Evolutionary conservation across 169 alveolate species (phyloP).

Genomic region (Plasmodium inui): DNA sequence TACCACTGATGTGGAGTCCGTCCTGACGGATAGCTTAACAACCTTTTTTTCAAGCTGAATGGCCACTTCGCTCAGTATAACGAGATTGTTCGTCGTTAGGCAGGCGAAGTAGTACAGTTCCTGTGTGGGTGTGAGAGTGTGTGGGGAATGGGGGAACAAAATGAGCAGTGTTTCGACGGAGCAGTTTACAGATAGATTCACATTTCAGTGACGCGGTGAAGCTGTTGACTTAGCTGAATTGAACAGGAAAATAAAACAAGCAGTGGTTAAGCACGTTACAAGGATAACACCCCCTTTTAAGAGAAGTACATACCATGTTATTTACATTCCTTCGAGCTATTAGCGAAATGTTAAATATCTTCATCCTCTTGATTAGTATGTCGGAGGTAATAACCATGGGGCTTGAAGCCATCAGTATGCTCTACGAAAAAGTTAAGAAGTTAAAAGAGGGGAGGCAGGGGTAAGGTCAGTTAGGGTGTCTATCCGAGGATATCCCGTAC

Average conservation of each 20-base stretch:
- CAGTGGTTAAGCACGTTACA: not conserved
- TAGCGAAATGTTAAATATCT: slow-evolving; percentile 52
- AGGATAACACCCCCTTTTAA: not conserved
- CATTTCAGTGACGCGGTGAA: not conserved
- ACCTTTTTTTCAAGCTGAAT: slow-evolving; percentile 63
- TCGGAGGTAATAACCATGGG: slow-evolving; percentile 76
- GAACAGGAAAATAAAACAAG: not conserved
- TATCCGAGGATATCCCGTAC: not conserved
- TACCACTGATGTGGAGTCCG: slow-evolving; percentile 81
- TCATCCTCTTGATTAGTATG: slow-evolving; percentile 67
- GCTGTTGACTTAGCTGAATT: not conserved
- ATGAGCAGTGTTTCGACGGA: not conserved
- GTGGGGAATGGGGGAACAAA: not conserved
- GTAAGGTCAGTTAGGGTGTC: not conserved
- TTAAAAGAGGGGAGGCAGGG: slow-evolving; percentile 3
- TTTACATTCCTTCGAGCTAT: slow-evolving; percentile 54
- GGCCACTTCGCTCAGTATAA: slow-evolving; percentile 79
- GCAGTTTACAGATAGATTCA: not conserved
- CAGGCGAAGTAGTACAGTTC: slow-evolving; percentile 78
- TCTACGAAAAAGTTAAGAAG: not conserved
- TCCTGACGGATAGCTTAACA: slow-evolving; percentile 75
- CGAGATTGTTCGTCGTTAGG: slow-evolving; percentile 78
- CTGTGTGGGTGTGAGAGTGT: slow-evolving; percentile 17
- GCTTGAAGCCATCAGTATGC: slow-evolving; percentile 68
- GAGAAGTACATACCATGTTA: slow-evolving; percentile 5